A percentile compares a stretch with the other conserved stretches of the same genome.
These are phyloP conservation scores for Silene vulgaris DNA, from an alignment of 179 eudicot species.

Conservation along the genomic window DNA sequence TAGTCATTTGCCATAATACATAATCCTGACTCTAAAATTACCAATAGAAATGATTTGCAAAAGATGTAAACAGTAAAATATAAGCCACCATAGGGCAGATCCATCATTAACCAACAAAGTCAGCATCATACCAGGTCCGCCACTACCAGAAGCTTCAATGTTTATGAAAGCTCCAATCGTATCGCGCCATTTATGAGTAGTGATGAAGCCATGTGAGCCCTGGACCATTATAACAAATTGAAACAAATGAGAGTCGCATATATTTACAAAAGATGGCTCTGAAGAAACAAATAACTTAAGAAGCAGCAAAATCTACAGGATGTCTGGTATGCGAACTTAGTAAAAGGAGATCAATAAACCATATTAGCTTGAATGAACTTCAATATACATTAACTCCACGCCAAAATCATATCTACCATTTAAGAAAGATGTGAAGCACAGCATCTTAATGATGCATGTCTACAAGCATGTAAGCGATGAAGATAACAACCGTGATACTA, in stretches of 20 bases:
- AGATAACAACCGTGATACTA: background rate
- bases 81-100: background rate
- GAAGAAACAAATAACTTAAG: background rate
- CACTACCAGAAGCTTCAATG: conserved; percentile 87
- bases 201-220: conserved; percentile 97
- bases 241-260: background rate
- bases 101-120: background rate
- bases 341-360: background rate
- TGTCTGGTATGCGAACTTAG: background rate
- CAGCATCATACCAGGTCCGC: conserved; percentile 70
- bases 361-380: background rate
- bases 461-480: background rate
- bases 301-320: background rate
- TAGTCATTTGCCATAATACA: background rate
- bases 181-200: conserved; percentile 81
- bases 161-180: conserved; percentile 88
- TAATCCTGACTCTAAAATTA: background rate
- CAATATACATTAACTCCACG: background rate
- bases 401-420: background rate
- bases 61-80: background rate
- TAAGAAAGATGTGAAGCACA: background rate
- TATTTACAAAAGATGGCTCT: background rate
- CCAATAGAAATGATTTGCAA: background rate
- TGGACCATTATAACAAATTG: conserved; percentile 21
- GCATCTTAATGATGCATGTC: background rate